Evolutionary conservation across 2,329 filamentous ascomycete genomes (phyloP).

Genomic region (Podosphaera fusca): DNA sequence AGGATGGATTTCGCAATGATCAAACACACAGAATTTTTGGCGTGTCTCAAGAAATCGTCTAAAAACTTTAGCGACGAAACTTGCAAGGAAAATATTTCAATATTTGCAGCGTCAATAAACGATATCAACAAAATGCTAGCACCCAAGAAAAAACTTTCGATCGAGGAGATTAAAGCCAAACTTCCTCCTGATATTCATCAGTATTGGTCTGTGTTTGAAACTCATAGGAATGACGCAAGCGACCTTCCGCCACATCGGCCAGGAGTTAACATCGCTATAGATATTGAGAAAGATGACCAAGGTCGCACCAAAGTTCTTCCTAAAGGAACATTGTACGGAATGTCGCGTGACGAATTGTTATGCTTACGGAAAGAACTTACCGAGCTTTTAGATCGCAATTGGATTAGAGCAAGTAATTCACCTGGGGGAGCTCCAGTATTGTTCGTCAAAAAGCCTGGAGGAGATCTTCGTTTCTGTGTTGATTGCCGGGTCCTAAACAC

Average conservation of each 20-base stretch:
- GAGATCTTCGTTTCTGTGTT: neutral
- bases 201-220: neutral
- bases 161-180: neutral
- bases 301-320: neutral
- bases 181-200: neutral
- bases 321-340: neutral
- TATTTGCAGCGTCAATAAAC: constrained; percentile 1
- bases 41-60: neutral
- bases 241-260: too few relatives aligned
- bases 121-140: neutral
- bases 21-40: neutral
- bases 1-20: neutral
- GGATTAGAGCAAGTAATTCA: neutral
- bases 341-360: neutral
- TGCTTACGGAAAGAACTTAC: neutral
- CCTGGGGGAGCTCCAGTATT: neutral
- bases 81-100: neutral
- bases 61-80: neutral
- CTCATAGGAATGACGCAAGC: neutral
- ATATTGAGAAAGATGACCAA: neutral
- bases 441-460: neutral
- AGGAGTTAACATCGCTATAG: neutral
- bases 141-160: neutral
- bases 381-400: neutral
- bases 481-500: neutral